Evolutionary conservation across 1,284 basidiomycete genomes (phyloP), one percentile per base, ranked within the genome.

Genomic region (Porogramme epimiltina): DNA sequence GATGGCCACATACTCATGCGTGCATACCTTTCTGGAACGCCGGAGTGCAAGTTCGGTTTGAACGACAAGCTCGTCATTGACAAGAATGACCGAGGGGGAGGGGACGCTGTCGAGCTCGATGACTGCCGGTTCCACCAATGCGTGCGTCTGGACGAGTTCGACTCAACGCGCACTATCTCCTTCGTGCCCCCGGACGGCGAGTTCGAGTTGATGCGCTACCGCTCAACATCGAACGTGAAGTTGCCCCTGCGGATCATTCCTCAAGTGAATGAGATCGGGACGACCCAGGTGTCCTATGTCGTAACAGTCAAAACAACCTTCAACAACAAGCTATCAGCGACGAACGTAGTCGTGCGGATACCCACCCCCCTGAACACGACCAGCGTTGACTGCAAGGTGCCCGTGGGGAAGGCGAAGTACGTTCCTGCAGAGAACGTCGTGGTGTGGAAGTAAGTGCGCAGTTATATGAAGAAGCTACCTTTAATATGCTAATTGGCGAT

Each of bases 51-150:
- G 70, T 98, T 99, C 62, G 97, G 97, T 2, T 76, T 99, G 57
- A 99, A 99, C 65, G 95, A 98, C 75, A 98, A 98, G 72, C 82
- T 99, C 25, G 94, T 98, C 19, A 89, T 98, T 50, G 95, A 97
- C 74, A 94, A 94, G 76, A 84, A 81, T 45, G 58, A 82, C 78
- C 42, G 76, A 66, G 54, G 72, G 67, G 71, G 87, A 55, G 51
- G 55, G 18, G 88, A 92, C 61, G 91, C 92, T 1, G 95, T 98
- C 34, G 94, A 98, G 69, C 77, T 99, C 39, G 96, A 98, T 66
- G 96, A 99, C 67, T 98, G 96, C 70, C 91, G 93, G 56, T 99
- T 99, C 78, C 97, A 99, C 65, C 97, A 99, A 71, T 99, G 97
- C 71, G 97, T 99, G 37, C 85, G 93, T 53, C 75, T 99, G 37